Conservation (phyloP, 73 alveolate genomes). For the Paramecium pentaurelia region DNA sequence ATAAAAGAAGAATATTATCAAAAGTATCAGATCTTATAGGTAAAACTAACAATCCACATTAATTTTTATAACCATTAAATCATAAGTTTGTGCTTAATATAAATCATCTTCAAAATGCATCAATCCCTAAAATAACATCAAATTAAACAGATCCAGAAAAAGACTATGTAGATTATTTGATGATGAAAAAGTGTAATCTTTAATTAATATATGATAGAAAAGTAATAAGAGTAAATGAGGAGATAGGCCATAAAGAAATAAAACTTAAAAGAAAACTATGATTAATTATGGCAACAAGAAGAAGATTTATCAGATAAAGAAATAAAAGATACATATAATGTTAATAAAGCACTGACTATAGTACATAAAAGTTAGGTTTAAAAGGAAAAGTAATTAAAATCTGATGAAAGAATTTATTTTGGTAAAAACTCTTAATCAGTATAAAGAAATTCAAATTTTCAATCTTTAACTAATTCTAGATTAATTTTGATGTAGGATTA, state of each 20-base stretch:
- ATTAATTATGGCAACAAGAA: background rate
- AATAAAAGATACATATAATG: background rate
- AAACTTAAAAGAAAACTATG: constrained; percentile 8
- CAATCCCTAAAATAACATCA: background rate
- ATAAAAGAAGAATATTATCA: background rate
- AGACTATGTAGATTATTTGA: constrained; percentile 11
- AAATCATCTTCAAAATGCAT: background rate
- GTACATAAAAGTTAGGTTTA: background rate
- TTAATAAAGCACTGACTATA: background rate
- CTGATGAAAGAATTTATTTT: background rate
- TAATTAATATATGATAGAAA: background rate
- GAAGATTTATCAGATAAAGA: background rate
- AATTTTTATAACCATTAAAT: background rate
- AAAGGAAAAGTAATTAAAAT: background rate
- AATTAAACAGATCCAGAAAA: background rate
- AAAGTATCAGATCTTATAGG: background rate
- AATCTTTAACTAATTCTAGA: constrained; percentile 13
- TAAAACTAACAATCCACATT: background rate
- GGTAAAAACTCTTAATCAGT: background rate
- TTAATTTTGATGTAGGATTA: background rate
- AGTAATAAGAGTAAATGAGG: background rate
- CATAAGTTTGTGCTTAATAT: background rate
- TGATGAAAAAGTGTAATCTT: background rate
- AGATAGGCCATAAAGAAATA: background rate
- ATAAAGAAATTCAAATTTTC: background rate